Evolutionary conservation across 345 rosid species (phyloP).

Genomic region (Salix dunnii): DNA sequence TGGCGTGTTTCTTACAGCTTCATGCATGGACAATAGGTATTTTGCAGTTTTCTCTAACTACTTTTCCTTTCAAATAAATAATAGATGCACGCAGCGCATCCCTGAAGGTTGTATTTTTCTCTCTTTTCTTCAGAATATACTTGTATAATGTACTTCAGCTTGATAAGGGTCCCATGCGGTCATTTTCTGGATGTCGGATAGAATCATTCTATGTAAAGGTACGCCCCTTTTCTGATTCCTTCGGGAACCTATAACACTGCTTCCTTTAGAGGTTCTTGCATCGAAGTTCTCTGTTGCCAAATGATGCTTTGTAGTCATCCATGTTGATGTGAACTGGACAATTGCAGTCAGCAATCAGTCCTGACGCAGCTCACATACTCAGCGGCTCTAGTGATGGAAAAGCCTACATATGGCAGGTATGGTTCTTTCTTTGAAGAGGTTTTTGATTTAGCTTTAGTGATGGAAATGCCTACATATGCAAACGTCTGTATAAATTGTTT

Average conservation of each 20-base stretch:
- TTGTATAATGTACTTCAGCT: slow-evolving; percentile 74
- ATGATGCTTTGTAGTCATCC: background rate
- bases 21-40: slow-evolving; percentile 91
- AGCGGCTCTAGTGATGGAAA: slow-evolving; percentile 91
- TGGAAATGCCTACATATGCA: background rate
- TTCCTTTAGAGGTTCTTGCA: background rate
- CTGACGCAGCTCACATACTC: slow-evolving; percentile 69
- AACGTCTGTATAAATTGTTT: slow-evolving; percentile 5
- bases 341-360: slow-evolving; percentile 83
- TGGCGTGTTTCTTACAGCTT: slow-evolving; percentile 75
- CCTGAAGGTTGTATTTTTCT: background rate
- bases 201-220: slow-evolving; percentile 92
- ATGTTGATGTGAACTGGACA: slow-evolving; percentile 1
- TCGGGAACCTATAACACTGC: background rate
- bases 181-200: slow-evolving; percentile 69
- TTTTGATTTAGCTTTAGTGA: background rate
- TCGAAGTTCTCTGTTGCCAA: background rate
- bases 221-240: slow-evolving; percentile 8
- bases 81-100: background rate
- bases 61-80: background rate
- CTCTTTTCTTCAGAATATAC: slow-evolving; percentile 51
- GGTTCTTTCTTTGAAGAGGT: slow-evolving; percentile 6
- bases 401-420: slow-evolving; percentile 88
- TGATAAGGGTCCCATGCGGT: slow-evolving; percentile 66
- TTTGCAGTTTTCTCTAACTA: background rate